Evolutionary conservation across 2,329 filamentous ascomycete genomes (phyloP), one percentile per base, ranked within the genome.

Genomic region (Verticillium nubilum): DNA sequence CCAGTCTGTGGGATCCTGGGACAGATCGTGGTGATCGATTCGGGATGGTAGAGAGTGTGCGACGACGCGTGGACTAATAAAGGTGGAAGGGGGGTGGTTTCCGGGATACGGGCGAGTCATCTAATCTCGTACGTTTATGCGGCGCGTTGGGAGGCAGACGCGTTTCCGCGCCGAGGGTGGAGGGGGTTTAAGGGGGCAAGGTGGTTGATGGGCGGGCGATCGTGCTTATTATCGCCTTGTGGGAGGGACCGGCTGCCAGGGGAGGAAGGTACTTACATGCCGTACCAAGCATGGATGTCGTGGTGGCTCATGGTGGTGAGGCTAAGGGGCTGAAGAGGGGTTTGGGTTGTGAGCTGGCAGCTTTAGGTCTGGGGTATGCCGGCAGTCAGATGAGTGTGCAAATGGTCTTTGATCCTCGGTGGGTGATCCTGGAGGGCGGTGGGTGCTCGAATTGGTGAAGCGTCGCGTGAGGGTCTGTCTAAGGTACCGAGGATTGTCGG

Each of bases 161-260:
- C 42, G 42, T 50, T 50, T 50, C 42, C 42, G n/a, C n/a, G 15
- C n/a, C n/a, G 42, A 50, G 33, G 15, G 33, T 13, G 33, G n/a
- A 31, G 29, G 29, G 29, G 9, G 29, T 4, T 10, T 13, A 31
- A 31, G 29, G 29, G 29, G 29, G 29, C 29, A 13, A 10, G 42
- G 12, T 23, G 19, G 19, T 13, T 31, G 60, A 60, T 57, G 33
- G 52, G 56, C 60, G 33, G 61, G 23, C 33, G 60, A 58, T 60
- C 55, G 58, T 62, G 55, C 53, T 63, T 60, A 61, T 61, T 61
- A 28, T 59, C 47, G 59, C 59, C 61, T 55, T 62, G 54, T 55
- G 52, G 54, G 33, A 42, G 31, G 35, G 12, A n/a, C 25, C 42
- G 35, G 17, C 59, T 37, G 28, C 23, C n/a, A 6, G 37, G 42